Evolutionary conservation across 352 stramenopile genomes (phyloP), one percentile per base, ranked within the genome.

Genomic region (Phytophthora pseudosyringae): DNA sequence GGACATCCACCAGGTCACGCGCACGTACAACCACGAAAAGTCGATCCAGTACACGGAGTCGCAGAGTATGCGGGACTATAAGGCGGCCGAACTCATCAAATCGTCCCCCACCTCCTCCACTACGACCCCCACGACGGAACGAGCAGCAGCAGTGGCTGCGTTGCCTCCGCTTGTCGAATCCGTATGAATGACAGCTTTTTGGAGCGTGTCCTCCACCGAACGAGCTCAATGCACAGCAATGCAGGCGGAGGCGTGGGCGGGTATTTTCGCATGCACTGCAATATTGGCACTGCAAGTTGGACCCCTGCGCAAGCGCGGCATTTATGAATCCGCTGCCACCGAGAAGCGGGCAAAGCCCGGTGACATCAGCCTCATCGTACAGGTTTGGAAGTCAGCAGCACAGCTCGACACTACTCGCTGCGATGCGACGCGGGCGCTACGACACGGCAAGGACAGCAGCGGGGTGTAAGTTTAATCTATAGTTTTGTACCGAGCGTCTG

Each of bases 31-130:
- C 57, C 82, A 94, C 67, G 70, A 88, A 35, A 76, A 75, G 32
- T 78, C 73, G 10, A 79, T 91, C 38, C 71, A 79, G 55, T 69
- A 83, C 57, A 89, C 86, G n/a, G 77, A 91, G 55, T 94, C 85
- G 43, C 76, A 78, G 44, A 94, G 83, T 50, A 89, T 91, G 81
- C 80, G 78, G 35, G 85, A 91, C 67, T 91, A 91, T 73, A 80
- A 93, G 53, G 69, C 69, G 35, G 73, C 73, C 31, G 73, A 75
- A 40, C 62, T 79, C 48, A 66, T 66, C 33, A 88, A 80, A 50
- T 69, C 41, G 57, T 79, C 74, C 31, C 67, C 67, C 29, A 68
- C 56, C 40, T 69, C 66, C 8, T 72, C 66, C 16, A 69, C 50
- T 8, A 54, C 57, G 28, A 69, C 66, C 1, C 65, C 61, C 21